Percentiles rank a stretch among this genome's conserved stretches.
Conservation (phyloP, 1,139 yeast genomes). For the Hemisphaericaspora subhashii region DNA sequence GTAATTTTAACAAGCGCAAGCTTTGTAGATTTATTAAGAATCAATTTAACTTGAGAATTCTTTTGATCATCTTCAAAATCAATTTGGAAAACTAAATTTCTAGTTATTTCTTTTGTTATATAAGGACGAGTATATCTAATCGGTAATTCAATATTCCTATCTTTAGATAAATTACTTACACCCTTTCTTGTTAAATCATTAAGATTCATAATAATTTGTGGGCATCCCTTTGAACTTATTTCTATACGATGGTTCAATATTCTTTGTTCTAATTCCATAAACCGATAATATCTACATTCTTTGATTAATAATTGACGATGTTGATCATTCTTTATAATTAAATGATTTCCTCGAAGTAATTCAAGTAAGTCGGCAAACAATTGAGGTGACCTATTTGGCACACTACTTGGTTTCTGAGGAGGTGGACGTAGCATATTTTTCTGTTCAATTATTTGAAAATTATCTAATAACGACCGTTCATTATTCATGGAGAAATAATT, state of each 20-base stretch:
- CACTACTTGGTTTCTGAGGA: constrained; percentile 59
- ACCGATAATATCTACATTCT: constrained; percentile 79
- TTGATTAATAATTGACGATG: constrained; percentile 57
- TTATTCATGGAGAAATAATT: constrained; percentile 71
- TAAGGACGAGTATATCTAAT: constrained; percentile 59
- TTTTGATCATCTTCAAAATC: constrained; percentile 23
- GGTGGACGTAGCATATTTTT: constrained; percentile 70
- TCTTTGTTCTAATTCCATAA: constrained; percentile 71
- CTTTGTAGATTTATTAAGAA: constrained; percentile 28
- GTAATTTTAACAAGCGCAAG: constrained; percentile 29
- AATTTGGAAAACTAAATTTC: constrained; percentile 60
- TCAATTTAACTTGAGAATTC: constrained; percentile 28
- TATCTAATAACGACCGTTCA: constrained; percentile 49
- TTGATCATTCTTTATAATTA: constrained; percentile 47
- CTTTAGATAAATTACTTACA: constrained; percentile 26
- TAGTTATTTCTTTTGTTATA: constrained; percentile 34
- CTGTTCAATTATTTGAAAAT: constrained; percentile 35
- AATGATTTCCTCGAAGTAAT: constrained; percentile 53
- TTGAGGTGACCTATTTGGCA: constrained; percentile 53
- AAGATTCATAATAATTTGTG: constrained; percentile 60
- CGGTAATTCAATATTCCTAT: constrained; percentile 20
- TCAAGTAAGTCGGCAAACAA: constrained; percentile 62
- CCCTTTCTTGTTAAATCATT: constrained; percentile 50
- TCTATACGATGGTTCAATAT: constrained; percentile 53
- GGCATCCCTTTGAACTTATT: constrained; percentile 34